These are phyloP conservation scores for Nakataea oryzae DNA, from an alignment of 2,329 filamentous ascomycete species.

Conservation along the genomic window DNA sequence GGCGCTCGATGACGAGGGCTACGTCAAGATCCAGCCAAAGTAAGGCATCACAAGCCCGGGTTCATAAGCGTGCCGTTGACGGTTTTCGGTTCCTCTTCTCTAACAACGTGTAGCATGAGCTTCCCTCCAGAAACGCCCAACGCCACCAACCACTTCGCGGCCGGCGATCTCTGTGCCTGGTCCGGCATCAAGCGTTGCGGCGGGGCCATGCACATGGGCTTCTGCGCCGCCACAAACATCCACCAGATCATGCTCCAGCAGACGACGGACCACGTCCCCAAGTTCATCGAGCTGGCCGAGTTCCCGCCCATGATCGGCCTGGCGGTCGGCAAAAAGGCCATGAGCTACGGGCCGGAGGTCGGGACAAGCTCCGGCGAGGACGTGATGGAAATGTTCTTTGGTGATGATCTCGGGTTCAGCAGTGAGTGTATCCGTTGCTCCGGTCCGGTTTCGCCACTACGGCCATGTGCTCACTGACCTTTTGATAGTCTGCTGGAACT, in stretches of 20 bases:
- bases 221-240: conserved; percentile 55
- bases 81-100: too few species aligned
- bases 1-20: conserved; percentile 52
- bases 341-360: conserved; percentile 47
- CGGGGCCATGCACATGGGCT: conserved; percentile 64
- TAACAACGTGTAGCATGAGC: conserved; percentile 31
- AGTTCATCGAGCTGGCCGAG: conserved; percentile 37
- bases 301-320: conserved; percentile 59
- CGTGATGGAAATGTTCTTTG: conserved; percentile 53
- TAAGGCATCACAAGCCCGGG: conserved; percentile 19
- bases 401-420: conserved; percentile 54
- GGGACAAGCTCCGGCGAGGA: conserved; percentile 53
- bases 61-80: not conserved
- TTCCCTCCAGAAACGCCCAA: conserved; percentile 46
- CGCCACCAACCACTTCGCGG: conserved; percentile 51
- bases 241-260: conserved; percentile 48
- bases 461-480: not conserved
- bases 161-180: conserved; percentile 62
- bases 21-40: conserved; percentile 51
- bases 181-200: conserved; percentile 73
- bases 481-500: conserved; percentile 5
- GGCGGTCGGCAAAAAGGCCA: conserved; percentile 59
- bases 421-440: conserved; percentile 33
- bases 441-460: too few species aligned
- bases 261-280: conserved; percentile 25